Evolutionary conservation across 148 eudicot genomes (phyloP).

Genomic region (Drosera capensis): DNA sequence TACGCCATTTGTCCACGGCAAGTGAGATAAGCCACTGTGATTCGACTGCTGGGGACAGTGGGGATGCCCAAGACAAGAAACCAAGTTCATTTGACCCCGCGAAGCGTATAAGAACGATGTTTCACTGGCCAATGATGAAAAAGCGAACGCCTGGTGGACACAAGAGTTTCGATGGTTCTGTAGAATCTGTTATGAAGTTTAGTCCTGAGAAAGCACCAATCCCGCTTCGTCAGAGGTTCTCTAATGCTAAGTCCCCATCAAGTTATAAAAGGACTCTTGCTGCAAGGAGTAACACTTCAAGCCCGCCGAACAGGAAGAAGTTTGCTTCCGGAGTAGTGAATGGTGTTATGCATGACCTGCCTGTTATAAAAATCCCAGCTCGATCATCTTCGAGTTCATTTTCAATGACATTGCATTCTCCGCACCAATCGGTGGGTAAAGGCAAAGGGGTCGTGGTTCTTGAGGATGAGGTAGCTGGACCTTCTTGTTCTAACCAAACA

Average conservation of each 20-base stretch:
- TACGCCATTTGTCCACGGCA: conserved; percentile 15
- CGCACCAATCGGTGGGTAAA: conserved; percentile 34
- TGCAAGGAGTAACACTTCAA: conserved; percentile 60
- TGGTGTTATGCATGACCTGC: conserved; percentile 42
- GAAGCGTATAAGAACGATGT: conserved; percentile 37
- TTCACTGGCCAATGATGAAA: conserved; percentile 54
- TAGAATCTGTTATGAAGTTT: conserved; percentile 9
- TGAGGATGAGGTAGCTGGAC: conserved; percentile 21
- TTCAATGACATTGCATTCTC: conserved; percentile 46
- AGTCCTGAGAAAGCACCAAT: conserved; percentile 36
- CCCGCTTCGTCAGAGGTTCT: conserved; percentile 53
- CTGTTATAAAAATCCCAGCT: conserved; percentile 15
- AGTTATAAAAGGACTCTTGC: conserved; percentile 67
- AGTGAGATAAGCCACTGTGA: conserved; percentile 27
- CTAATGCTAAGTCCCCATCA: conserved; percentile 28
- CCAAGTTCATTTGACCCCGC: conserved; percentile 24
- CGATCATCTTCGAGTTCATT: conserved; percentile 47
- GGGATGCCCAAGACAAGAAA: conserved; percentile 16
- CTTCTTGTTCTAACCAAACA: conserved; percentile 18
- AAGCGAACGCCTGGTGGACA: conserved; percentile 14
- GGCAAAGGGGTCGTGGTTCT: conserved; percentile 26
- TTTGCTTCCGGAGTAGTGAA: conserved; percentile 49
- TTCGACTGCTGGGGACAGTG: conserved; percentile 14
- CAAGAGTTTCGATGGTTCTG: conserved; percentile 21
- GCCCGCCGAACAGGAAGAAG: conserved; percentile 70